Evolutionary conservation across 2,329 filamentous ascomycete species (phyloP), one percentile per base, ranked within the genome.

Genomic region (Lachnellula cervina): DNA sequence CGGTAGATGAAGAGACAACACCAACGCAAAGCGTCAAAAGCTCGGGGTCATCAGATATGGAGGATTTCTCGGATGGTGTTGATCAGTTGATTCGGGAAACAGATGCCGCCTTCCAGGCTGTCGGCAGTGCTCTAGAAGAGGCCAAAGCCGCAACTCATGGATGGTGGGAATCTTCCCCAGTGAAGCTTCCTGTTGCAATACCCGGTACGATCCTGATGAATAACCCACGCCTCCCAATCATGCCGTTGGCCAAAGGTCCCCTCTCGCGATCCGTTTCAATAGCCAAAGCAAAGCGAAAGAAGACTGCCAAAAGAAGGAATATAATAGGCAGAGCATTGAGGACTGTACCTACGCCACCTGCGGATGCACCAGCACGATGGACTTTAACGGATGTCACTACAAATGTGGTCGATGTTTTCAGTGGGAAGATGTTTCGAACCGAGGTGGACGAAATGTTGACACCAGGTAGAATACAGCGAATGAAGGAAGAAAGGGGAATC

Each of bases 361-460:
- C 62, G 61, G 69, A 64, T 57, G 58, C 69, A 25, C 68, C 67
- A 21, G 67, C 77, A 44, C 73, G 77, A 69, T 81, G 80, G 79
- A 77, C 76, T 5, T 64, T 85, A 23, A 73, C 77, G 0, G 81
- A 82, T 14, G 66, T 84, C 32, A 74, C 80, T 0, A 79, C 81
- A 51, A 82, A 81, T 59, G 74, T 85, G 62, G 74, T 78, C n/a
- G 81, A 81, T 32, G 71, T 83, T 11, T 75, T 86, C 56, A 78
- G 73, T 43, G 76, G 77, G 17, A 79, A 78, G 44, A 72, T 80
- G 46, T 83, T 85, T 65, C 75, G 75, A 47, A 73, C 80, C 52
- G 80, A 85, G 58, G 81, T 76, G 0, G 79, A 83, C 51, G 82
- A 86, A 69, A 81, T 83, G 72, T 68, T 84, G 13, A 79, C 80